A percentile compares a stretch with the other conserved stretches of the same genome.
phyloP scores from a whole-genome alignment of 176 grass and related monocot species.

The Eleusine indica region DNA sequence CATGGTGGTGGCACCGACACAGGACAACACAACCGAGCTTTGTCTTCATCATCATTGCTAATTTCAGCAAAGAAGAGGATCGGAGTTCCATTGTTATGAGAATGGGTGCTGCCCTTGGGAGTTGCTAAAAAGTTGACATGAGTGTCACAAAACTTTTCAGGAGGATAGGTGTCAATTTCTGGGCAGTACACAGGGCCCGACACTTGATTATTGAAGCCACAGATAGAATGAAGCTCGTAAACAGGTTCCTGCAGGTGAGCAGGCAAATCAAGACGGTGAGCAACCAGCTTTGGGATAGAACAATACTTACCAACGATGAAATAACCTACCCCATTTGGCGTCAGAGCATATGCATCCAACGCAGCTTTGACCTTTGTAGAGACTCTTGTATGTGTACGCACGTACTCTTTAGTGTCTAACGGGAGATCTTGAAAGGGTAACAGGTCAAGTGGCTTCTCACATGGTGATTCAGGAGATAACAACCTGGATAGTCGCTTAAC shows the following conservation, averaged over 20 bases:
- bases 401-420: neutral
- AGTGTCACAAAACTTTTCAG: neutral
- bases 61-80: neutral
- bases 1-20: neutral
- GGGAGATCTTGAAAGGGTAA: neutral
- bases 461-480: neutral
- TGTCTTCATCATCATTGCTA: neutral
- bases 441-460: neutral
- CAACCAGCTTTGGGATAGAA: neutral
- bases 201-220: neutral
- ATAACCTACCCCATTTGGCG: neutral
- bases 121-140: neutral
- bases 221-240: neutral
- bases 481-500: neutral
- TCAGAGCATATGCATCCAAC: neutral
- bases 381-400: neutral
- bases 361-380: neutral
- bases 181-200: neutral
- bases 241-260: neutral
- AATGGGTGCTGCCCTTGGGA: neutral
- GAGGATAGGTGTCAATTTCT: neutral
- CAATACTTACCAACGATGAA: neutral
- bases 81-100: neutral
- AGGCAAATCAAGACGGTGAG: neutral
- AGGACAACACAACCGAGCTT: neutral